Evolutionary conservation across 176 grass and related monocot species (phyloP), one percentile per base, ranked within the genome.

Genomic region (Musa itinerans): DNA sequence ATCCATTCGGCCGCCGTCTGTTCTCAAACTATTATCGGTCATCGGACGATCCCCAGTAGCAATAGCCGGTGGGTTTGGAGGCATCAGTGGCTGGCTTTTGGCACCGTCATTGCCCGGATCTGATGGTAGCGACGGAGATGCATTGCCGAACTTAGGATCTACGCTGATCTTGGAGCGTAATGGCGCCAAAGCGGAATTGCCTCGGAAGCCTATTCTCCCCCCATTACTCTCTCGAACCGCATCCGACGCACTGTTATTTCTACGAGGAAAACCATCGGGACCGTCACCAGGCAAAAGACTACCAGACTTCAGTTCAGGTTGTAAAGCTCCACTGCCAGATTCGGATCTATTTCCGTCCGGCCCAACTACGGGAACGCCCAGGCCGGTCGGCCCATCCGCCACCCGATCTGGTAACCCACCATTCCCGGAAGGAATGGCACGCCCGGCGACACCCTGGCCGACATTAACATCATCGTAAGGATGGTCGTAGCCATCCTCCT

Each of bases 401-500:
- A 0, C 20, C 9, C 48, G 55, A 56, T 76, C 65, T 53, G 63
- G n/a, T 63, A 63, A 2, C 52, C 76, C 0, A 25, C 61, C 8
- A 59, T 15, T 27, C 65, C 79, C 23, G 63, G n/a, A 2, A 70
- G 16, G 3, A 43, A 4, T 0, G 69, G 81, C 74, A 52, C 11
- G 73, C 11, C 27, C 23, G 79, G 50, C 75, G 73, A n/a, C 78
- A 82, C 66, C 66, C 29, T 50, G 3, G 10, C 66, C 66, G 25
- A 69, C 12, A 27, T 69, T 69, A 27, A 50, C 27, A 15, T 48
- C 66, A 53, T 80, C 72, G 65, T 79, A 80, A 74, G 89, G 82
- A 73, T 89, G 86, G 24, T 86, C 89, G 22, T 96, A 69, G 12
- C 90, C 92, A 27, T 92, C 92, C 22, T 96, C 92, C 63, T 96